These are phyloP conservation scores for Metrosideros polymorpha DNA, from an alignment of 441 rosid species.

Conservation along the genomic window DNA sequence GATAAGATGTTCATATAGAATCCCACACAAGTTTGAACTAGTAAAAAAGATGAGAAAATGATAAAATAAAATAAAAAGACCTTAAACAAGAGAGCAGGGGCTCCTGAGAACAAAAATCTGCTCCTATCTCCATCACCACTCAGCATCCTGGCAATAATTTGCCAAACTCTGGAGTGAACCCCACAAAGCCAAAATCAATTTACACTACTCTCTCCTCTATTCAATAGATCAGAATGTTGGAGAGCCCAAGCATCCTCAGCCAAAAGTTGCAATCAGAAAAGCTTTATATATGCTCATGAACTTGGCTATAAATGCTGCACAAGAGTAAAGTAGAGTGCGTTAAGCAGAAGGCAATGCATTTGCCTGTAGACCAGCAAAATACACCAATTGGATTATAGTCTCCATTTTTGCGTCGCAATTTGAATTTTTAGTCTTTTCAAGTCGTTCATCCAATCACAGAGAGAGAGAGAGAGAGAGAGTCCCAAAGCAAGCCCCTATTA, in stretches of 20 bases:
- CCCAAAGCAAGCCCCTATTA: background rate
- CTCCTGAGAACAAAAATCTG: background rate
- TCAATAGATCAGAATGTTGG: background rate
- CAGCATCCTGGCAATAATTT: background rate
- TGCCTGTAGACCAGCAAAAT: background rate
- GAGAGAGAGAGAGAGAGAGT: background rate
- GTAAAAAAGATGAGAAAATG: background rate
- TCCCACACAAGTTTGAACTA: background rate
- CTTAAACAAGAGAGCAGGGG: background rate
- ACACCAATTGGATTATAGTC: background rate
- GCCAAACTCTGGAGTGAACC: background rate
- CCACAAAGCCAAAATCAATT: background rate
- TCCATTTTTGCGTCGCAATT: background rate
- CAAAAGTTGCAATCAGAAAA: conserved; percentile 71
- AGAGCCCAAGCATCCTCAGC: conserved; percentile 23
- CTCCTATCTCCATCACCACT: background rate
- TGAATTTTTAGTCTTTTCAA: background rate
- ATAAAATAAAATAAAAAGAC: background rate
- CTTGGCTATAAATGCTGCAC: conserved; percentile 84
- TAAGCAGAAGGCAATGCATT: background rate
- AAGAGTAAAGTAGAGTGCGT: background rate
- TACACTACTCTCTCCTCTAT: background rate
- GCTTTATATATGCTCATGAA: conserved; percentile 85
- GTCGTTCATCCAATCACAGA: background rate
- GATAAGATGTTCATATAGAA: background rate